phyloP scores from a whole-genome alignment of 108 stramenopile species.

The Seminavis robusta region DNA sequence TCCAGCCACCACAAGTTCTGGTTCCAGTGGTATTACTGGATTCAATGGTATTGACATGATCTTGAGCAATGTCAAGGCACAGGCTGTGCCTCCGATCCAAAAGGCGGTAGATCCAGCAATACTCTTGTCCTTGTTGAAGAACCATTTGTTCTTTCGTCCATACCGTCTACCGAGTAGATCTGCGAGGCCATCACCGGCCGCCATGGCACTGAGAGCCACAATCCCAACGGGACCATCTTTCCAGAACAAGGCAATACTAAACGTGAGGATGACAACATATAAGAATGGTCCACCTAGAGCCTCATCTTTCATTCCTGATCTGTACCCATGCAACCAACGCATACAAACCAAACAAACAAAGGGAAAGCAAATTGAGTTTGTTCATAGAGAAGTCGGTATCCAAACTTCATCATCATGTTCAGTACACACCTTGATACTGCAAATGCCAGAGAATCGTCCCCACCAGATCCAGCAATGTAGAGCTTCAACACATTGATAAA shows the following conservation, averaged over 20 bases:
- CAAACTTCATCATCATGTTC: too few species aligned
- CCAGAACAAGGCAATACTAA: conserved; percentile 65
- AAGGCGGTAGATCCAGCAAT: conserved; percentile 74
- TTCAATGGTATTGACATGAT: conserved; percentile 45
- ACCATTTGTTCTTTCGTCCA: conserved; percentile 63
- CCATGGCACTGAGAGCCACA: conserved; percentile 67
- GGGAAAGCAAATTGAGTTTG: too few species aligned
- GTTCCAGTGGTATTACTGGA: conserved; percentile 10
- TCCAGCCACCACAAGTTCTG: conserved; percentile 27
- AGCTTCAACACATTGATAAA: conserved; percentile 48
- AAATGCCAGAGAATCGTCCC: conserved; percentile 46
- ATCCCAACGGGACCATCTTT: conserved; percentile 45
- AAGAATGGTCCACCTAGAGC: conserved; percentile 81
- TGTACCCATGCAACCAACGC: too few species aligned
- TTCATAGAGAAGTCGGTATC: too few species aligned
- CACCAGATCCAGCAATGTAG: conserved; percentile 50
- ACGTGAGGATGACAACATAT: conserved; percentile 53
- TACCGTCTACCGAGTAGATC: conserved; percentile 72
- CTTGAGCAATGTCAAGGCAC: conserved; percentile 37
- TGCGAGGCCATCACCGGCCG: conserved; percentile 79
- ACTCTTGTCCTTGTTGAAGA: conserved; percentile 50
- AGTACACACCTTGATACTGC: too few species aligned
- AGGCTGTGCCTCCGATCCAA: conserved; percentile 29
- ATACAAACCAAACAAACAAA: too few species aligned
- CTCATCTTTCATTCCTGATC: conserved; percentile 65